Conservation (phyloP, 177 flowering plant species). For the Tripterygium wilfordii region DNA sequence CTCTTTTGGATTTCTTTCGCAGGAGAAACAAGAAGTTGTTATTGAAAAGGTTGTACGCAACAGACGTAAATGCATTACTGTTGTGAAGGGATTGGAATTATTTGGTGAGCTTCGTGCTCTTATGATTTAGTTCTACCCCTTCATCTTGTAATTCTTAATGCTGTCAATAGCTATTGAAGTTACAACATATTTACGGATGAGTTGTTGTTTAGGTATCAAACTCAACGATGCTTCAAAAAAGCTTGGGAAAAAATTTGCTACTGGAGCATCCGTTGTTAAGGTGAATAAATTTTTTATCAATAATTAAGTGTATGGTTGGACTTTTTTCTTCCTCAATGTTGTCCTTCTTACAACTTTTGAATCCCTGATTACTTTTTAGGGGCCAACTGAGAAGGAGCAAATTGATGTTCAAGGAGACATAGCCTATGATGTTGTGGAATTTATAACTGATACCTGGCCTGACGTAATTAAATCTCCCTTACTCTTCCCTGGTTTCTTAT, state of each 20-base stretch:
- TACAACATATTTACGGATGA: background rate
- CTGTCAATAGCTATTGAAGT: too few species aligned
- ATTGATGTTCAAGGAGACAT: constrained; percentile 99
- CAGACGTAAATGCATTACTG: constrained; percentile 86
- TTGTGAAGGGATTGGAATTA: constrained; percentile 58
- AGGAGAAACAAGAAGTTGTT: constrained; percentile 89
- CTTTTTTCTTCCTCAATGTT: background rate
- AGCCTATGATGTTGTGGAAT: constrained; percentile 84
- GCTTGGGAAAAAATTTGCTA: constrained; percentile 97
- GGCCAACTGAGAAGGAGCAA: constrained; percentile 96
- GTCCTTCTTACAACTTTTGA: constrained; percentile 1
- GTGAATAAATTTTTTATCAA: constrained; percentile 28
- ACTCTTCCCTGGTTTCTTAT: background rate
- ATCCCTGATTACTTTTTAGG: constrained; percentile 37
- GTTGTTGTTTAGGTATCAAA: constrained; percentile 59
- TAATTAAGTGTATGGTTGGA: background rate
- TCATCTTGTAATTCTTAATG: too few species aligned
- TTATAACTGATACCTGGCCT: constrained; percentile 89
- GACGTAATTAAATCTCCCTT: constrained; percentile 43
- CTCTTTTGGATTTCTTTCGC: constrained; percentile 11
- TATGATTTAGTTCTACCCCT: background rate
- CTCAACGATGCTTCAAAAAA: constrained; percentile 97
- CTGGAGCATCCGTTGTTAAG: constrained; percentile 99
- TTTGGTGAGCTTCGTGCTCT: constrained; percentile 10
- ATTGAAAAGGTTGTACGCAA: constrained; percentile 91